Conservation (phyloP, 78 protist species). For the Dictyostelium intermedium region DNA sequence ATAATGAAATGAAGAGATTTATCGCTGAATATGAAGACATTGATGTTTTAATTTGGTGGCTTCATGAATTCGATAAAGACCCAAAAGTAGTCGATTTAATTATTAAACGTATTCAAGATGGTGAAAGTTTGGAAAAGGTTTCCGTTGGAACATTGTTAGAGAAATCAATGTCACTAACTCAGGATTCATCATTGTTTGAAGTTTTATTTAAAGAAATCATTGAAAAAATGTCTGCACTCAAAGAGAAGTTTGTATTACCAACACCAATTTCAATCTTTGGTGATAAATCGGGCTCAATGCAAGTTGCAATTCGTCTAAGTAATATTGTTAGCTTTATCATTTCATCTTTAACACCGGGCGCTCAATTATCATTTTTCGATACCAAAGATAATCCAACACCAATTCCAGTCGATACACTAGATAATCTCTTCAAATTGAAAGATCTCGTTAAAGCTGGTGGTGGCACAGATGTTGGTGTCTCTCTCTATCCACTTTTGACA, state of each 20-base stretch:
- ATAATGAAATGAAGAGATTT: background rate
- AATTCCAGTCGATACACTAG: background rate
- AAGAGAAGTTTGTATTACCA: constrained; percentile 35
- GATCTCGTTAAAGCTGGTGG: constrained; percentile 34
- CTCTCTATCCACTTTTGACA: background rate
- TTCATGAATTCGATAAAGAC: constrained; percentile 37
- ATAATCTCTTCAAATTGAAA: background rate
- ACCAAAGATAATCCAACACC: constrained; percentile 19
- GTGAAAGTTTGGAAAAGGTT: background rate
- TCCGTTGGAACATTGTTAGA: constrained; percentile 64
- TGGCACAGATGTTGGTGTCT: constrained; percentile 38
- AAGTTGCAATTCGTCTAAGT: constrained; percentile 59
- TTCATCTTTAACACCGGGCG: background rate
- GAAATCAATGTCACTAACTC: background rate
- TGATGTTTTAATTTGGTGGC: constrained; percentile 56
- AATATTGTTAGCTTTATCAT: constrained; percentile 41
- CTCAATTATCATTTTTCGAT: constrained; percentile 56
- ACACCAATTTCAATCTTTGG: constrained; percentile 57
- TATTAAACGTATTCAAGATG: constrained; percentile 9
- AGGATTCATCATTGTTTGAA: background rate
- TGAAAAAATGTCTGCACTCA: background rate
- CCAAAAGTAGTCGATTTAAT: background rate
- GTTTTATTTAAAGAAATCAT: background rate
- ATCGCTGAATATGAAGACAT: constrained; percentile 37
- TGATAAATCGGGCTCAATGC: constrained; percentile 76